A percentile compares a stretch with the other conserved stretches of the same genome.
These are phyloP conservation scores for Solanum dulcamara DNA, from an alignment of 257 asterid genomes.

Conservation along the genomic window DNA sequence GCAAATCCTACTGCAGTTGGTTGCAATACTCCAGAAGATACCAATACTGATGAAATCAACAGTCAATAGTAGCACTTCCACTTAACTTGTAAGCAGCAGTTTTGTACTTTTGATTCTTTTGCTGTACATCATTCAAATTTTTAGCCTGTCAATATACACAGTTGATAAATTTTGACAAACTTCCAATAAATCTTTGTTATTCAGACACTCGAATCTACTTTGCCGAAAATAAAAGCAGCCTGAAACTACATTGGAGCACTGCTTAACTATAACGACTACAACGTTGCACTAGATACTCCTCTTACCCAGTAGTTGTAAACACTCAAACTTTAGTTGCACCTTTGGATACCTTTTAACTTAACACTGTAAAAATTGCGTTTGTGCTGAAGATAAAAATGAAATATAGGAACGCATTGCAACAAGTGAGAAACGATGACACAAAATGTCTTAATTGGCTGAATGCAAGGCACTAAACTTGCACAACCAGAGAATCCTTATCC, in stretches of 20 bases:
- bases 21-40: slow-evolving; percentile 37
- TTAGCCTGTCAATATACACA: background rate
- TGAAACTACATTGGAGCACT: background rate
- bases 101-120: background rate
- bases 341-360: background rate
- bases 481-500: background rate
- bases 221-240: background rate
- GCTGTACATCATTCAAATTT: background rate
- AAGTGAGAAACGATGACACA: background rate
- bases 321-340: background rate
- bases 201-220: background rate
- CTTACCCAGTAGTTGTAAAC: background rate
- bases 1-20: slow-evolving; percentile 35
- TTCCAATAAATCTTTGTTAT: background rate
- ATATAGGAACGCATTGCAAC: background rate
- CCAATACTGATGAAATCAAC: slow-evolving; percentile 43
- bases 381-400: background rate
- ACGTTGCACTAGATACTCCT: background rate
- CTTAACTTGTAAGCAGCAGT: slow-evolving; percentile 6
- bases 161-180: background rate
- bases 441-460: background rate
- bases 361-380: background rate
- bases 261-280: background rate
- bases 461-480: background rate
- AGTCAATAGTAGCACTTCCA: slow-evolving; percentile 20